Conservation (phyloP, 352 stramenopile genomes). For the Peronosclerospora sorghi region DNA sequence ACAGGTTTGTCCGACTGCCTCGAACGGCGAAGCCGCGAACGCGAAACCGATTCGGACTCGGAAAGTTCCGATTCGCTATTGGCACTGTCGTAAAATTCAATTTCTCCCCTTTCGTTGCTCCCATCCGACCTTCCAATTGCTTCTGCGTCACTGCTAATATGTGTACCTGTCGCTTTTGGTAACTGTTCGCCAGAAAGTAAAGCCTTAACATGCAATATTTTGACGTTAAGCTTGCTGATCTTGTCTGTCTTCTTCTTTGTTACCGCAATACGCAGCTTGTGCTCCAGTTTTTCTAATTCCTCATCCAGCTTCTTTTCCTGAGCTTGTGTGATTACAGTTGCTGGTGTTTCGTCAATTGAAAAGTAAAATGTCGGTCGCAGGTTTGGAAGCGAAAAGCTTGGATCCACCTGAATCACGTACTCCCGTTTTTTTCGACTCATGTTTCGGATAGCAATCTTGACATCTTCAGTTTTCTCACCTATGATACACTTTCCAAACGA, state of each 20-base stretch:
- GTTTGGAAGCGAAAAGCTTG: conserved; percentile 45
- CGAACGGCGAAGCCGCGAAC: conserved; percentile 20
- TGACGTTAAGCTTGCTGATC: conserved; percentile 73
- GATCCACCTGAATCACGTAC: conserved; percentile 81
- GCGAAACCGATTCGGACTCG: conserved; percentile 40
- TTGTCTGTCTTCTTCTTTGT: conserved; percentile 88
- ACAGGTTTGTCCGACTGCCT: conserved; percentile 17
- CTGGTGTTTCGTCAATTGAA: conserved; percentile 70
- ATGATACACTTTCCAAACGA: conserved; percentile 77
- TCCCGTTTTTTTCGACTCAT: conserved; percentile 82
- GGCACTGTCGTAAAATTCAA: conserved; percentile 59
- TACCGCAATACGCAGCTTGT: conserved; percentile 80
- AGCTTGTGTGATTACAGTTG: conserved; percentile 75
- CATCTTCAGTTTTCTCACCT: conserved; percentile 69
- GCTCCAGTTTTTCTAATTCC: conserved; percentile 83
- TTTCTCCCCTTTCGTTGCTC: conserved; percentile 18
- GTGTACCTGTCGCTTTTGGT: conserved; percentile 29
- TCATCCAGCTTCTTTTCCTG: conserved; percentile 86
- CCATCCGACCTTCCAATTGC: conserved; percentile 13
- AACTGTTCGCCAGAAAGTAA: conserved; percentile 68
- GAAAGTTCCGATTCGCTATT: conserved; percentile 84
- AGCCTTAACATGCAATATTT: conserved; percentile 72
- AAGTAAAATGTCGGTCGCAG: conserved; percentile 78
- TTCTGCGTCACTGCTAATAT: conserved; percentile 30
- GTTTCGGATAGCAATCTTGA: conserved; percentile 82